These are phyloP conservation scores for Saraca asoca DNA, from an alignment of 331 rosid genomes.

Conservation along the genomic window DNA sequence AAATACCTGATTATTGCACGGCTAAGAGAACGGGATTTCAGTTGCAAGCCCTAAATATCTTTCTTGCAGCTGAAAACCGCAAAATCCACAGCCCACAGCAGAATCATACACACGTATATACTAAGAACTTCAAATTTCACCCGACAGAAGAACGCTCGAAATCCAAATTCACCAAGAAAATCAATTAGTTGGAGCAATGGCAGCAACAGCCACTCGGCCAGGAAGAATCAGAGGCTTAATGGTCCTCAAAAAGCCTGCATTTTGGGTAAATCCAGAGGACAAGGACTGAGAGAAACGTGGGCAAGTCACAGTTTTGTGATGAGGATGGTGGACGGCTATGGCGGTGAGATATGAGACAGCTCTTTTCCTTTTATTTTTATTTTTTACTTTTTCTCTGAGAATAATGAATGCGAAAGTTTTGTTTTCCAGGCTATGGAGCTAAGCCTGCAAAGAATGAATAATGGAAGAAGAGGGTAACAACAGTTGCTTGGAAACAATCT, in stretches of 20 bases:
- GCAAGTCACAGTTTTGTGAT: slow-evolving; percentile 20
- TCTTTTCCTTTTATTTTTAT: neutral
- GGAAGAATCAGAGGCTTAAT: slow-evolving; percentile 37
- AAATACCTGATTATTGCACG: slow-evolving; percentile 54
- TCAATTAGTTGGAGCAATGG: slow-evolving; percentile 35
- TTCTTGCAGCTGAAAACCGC: slow-evolving; percentile 30
- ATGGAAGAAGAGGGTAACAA: slow-evolving; percentile 5
- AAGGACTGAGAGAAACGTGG: slow-evolving; percentile 31
- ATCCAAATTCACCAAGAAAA: slow-evolving; percentile 52
- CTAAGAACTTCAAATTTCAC: slow-evolving; percentile 30
- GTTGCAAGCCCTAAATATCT: slow-evolving; percentile 33
- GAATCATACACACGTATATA: slow-evolving; percentile 31
- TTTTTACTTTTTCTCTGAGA: neutral
- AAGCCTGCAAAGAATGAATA: slow-evolving; percentile 22
- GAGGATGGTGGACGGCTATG: slow-evolving; percentile 23
- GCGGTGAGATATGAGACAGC: neutral
- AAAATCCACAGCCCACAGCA: slow-evolving; percentile 25
- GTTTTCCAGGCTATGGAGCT: neutral
- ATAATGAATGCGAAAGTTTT: too few relatives aligned
- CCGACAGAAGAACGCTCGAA: slow-evolving; percentile 34
- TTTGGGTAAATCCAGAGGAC: slow-evolving; percentile 46
- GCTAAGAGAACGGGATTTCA: slow-evolving; percentile 13
- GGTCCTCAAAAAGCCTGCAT: slow-evolving; percentile 36
- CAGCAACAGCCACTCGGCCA: slow-evolving; percentile 22
- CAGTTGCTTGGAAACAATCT: neutral